Base-by-base conservation (phyloP, 2,329 filamentous ascomycete genomes). In the Elsinoe ampelina region DNA sequence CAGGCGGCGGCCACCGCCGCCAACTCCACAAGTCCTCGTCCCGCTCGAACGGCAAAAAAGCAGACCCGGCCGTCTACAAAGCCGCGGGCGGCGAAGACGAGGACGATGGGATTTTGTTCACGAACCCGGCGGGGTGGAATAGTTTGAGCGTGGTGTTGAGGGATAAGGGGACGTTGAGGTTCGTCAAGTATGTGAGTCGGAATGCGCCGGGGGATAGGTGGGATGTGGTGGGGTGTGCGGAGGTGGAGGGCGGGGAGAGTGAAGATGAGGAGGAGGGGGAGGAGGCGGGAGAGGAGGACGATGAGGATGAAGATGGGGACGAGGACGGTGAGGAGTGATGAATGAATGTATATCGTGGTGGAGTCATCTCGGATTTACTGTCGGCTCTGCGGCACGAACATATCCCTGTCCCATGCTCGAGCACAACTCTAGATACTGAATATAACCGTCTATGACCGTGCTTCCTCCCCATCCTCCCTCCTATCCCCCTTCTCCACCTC, bases 131-230 rank as follows among this genome's bases (percentile, higher is more conserved):
- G 1, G 75, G 76, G 6, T 98, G 93, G 93, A 97, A 97, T 71
- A 89, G 87, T 61, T 78, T 98, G 75, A 90, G 86, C 61, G 82
- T 98, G 62, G 93, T 97, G 32, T 75, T 97, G 63, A 81, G 93
- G 58, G 93, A 98, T 68, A 83, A 82, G 63, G 91, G 89, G 12
- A 86, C 87, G 12, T 77, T 98, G 67, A 85, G 89, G 69, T 98
- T 98, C 68, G 90, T 97, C 66, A 98, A 97, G 76, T 98, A 97
- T 70, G 86, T 98, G 19, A 95, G 87, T 71, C 78, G 78, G 59
- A 81, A 79, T 52, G 93, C 93, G 6, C 82, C 82, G 66, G 93
- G 93, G 0, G 93, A 97, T 72, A 80, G 93, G 42, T 97, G 91
- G 89, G 93, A 98, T 73, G 78, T 97, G 51, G 85, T 83, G 47